Evolutionary conservation across 1,284 basidiomycete genomes (phyloP).

Genomic region (Cutaneotrichosporon cavernicola): DNA sequence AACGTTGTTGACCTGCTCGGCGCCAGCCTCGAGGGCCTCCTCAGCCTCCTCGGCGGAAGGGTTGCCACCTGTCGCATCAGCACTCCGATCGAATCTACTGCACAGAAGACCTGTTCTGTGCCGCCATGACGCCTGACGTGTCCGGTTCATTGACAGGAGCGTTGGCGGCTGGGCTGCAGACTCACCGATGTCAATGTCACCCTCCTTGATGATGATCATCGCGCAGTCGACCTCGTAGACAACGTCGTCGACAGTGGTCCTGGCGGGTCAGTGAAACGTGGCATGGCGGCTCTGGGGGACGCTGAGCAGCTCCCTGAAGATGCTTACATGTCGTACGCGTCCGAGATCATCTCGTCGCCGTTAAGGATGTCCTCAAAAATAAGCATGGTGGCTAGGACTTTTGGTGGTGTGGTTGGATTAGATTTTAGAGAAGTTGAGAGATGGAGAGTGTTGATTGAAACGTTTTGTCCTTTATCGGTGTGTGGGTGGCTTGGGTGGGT

Average conservation of each 20-base stretch:
- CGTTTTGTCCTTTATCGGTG: conserved; percentile 4
- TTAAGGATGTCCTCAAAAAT: conserved; percentile 60
- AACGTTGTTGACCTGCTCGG: conserved; percentile 80
- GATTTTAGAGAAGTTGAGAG: conserved; percentile 13
- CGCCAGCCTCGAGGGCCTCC: conserved; percentile 80
- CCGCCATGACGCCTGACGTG: background rate
- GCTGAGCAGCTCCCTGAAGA: background rate
- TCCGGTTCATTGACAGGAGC: background rate
- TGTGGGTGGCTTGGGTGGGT: background rate
- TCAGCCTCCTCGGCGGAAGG: conserved; percentile 85
- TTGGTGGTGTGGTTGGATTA: conserved; percentile 14
- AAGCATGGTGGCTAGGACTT: conserved; percentile 38
- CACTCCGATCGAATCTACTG: background rate
- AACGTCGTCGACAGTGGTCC: conserved; percentile 77
- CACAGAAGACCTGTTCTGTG: background rate
- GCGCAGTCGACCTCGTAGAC: conserved; percentile 88
- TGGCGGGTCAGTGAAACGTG: conserved; percentile 46
- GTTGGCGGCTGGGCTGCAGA: conserved; percentile 13
- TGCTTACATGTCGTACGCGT: conserved; percentile 79
- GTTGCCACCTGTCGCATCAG: conserved; percentile 67
- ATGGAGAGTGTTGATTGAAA: conserved; percentile 8
- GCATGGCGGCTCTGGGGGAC: background rate
- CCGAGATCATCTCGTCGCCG: conserved; percentile 92
- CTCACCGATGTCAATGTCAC: conserved; percentile 88
- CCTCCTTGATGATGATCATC: conserved; percentile 72